Evolutionary conservation across 1,284 basidiomycete genomes (phyloP).

Genomic region (Apiotrichum mycotoxinovorans): DNA sequence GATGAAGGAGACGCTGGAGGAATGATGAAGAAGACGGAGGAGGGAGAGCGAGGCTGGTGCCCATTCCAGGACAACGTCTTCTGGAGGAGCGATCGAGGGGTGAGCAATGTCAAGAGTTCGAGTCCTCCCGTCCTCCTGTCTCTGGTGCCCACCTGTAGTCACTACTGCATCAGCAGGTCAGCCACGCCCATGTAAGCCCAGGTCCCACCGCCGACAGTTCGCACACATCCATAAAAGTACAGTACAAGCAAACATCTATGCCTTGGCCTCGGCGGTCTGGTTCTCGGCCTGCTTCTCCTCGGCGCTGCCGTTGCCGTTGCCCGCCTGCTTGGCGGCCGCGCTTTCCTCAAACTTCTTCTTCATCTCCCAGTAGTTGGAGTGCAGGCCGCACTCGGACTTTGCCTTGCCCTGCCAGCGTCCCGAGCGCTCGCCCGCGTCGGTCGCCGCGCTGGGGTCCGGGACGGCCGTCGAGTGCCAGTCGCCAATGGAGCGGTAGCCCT

Average conservation of each 20-base stretch:
- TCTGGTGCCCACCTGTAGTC: too few species aligned
- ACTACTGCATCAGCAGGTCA: too few species aligned
- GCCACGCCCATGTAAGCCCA: too few species aligned
- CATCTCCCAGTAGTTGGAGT: slow-evolving; percentile 72
- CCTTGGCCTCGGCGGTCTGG: not conserved
- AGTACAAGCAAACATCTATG: not conserved
- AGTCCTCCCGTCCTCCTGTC: too few species aligned
- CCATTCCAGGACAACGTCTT: too few species aligned
- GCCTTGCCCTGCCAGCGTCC: slow-evolving; percentile 86
- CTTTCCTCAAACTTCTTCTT: slow-evolving; percentile 49
- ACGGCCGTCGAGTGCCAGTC: slow-evolving; percentile 93
- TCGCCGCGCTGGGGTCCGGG: slow-evolving; percentile 54
- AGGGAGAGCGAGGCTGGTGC: too few species aligned
- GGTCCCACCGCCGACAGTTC: too few species aligned
- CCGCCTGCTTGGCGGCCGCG: slow-evolving; percentile 13
- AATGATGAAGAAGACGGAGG: too few species aligned
- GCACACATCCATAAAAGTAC: too few species aligned
- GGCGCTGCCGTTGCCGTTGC: not conserved
- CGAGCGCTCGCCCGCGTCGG: slow-evolving; percentile 72
- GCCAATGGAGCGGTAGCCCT: slow-evolving; percentile 91
- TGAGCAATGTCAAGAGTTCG: too few species aligned
- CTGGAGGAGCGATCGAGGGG: too few species aligned
- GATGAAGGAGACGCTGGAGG: too few species aligned
- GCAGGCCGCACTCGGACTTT: slow-evolving; percentile 95
- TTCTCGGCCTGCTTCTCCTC: not conserved